A percentile compares a stretch with the other conserved stretches of the same genome.
Evolutionary conservation across 1,284 basidiomycete genomes (phyloP).

Genomic region (Tilletia caries): DNA sequence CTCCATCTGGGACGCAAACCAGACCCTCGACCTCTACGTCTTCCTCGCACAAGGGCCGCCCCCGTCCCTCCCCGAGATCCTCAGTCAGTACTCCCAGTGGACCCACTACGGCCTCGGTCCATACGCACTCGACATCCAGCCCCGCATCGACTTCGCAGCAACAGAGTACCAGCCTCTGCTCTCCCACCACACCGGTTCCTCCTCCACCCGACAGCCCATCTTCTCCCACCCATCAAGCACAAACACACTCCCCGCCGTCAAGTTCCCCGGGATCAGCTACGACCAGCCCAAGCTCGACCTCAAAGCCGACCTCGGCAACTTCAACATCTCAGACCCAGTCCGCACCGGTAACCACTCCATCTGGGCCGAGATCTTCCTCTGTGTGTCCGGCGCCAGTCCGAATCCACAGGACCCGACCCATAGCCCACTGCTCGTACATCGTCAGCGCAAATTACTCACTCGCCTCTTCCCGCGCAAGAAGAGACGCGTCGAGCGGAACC

Average conservation of each 20-base stretch:
- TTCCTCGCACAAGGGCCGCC: conserved; percentile 42
- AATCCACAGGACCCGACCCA: conserved; percentile 60
- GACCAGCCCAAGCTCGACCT: conserved; percentile 22
- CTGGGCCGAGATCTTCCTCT: conserved; percentile 81
- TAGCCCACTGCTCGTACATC: conserved; percentile 64
- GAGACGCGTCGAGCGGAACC: conserved; percentile 75
- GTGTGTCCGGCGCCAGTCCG: conserved; percentile 65
- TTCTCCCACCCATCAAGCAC: background rate
- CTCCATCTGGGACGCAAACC: conserved; percentile 42
- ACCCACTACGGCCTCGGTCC: conserved; percentile 20
- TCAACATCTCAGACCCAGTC: conserved; percentile 26
- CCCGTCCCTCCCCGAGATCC: conserved; percentile 19
- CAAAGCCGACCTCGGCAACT: conserved; percentile 25
- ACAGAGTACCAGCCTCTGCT: conserved; percentile 14
- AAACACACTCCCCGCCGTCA: conserved; percentile 29
- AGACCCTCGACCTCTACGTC: conserved; percentile 66
- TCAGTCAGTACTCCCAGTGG: conserved; percentile 31
- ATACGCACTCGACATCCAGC: conserved; percentile 15
- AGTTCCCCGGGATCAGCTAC: conserved; percentile 27
- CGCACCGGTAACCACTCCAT: conserved; percentile 29
- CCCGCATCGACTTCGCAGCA: conserved; percentile 24
- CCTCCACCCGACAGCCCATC: background rate
- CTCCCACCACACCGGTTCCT: background rate
- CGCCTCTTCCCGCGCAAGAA: conserved; percentile 72
- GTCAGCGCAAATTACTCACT: conserved; percentile 77